Evolutionary conservation across 805 yeast species (phyloP).

Genomic region (Saturnispora besseyi): DNA sequence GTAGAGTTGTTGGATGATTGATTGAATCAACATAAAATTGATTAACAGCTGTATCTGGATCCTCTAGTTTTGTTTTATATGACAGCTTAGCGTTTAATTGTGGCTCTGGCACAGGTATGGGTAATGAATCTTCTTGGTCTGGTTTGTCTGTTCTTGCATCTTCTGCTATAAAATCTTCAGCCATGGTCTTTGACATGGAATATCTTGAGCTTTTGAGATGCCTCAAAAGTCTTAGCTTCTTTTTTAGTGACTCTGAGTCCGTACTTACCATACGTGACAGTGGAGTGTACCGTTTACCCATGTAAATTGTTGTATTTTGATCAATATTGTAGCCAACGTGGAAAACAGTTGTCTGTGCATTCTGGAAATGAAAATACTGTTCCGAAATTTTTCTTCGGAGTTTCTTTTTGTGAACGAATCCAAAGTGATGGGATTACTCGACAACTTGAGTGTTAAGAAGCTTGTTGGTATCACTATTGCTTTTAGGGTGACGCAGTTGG

Average conservation of each 20-base stretch:
- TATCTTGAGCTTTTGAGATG: conserved; percentile 7
- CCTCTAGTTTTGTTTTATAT: not conserved
- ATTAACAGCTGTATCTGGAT: not conserved
- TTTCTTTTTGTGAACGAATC: not conserved
- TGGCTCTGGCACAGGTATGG: not conserved
- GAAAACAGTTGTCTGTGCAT: not conserved
- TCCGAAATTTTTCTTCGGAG: not conserved
- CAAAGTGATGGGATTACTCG: not conserved
- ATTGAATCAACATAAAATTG: not conserved
- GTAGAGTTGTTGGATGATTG: not conserved
- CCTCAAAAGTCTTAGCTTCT: conserved; percentile 2
- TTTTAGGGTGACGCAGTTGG: conserved; percentile 32
- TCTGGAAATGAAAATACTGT: not conserved
- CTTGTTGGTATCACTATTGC: not conserved
- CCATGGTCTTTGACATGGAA: not conserved
- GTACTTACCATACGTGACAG: not conserved
- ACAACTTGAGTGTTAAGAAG: not conserved
- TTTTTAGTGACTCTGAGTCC: not conserved
- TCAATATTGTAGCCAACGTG: too few relatives aligned
- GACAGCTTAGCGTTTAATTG: not conserved
- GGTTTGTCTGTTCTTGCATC: not conserved
- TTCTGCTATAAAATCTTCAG: conserved; percentile 5
- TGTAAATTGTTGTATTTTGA: not conserved
- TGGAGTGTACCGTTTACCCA: not conserved
- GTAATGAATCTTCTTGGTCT: not conserved